Evolutionary conservation across 768 basidiomycete genomes (phyloP).

Genomic region (Dacryopinax primogenitus): DNA sequence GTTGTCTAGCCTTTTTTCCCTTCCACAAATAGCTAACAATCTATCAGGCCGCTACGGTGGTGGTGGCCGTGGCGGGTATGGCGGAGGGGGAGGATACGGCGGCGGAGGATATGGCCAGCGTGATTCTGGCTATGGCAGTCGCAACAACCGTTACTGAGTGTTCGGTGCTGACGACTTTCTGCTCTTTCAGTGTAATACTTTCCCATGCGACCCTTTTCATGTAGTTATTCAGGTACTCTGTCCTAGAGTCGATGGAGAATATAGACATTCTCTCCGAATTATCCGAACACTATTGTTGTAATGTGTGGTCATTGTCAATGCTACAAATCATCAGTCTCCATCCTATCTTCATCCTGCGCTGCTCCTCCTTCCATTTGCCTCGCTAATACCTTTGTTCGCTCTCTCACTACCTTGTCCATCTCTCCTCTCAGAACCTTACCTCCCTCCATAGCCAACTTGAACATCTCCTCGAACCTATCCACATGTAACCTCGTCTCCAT

Average conservation of each 20-base stretch:
- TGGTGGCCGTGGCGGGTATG: conserved; percentile 21
- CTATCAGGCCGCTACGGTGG: conserved; percentile 22
- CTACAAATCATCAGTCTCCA: conserved; percentile 1
- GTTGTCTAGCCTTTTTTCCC: background rate
- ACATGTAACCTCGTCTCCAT: conserved; percentile 93
- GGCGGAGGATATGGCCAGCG: conserved; percentile 16
- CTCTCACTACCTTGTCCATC: conserved; percentile 62
- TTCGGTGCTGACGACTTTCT: background rate
- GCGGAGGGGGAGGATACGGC: conserved; percentile 21
- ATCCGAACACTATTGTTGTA: background rate
- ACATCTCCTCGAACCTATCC: conserved; percentile 82
- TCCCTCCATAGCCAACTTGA: conserved; percentile 64
- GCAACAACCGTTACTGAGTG: conserved; percentile 14
- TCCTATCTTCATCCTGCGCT: background rate
- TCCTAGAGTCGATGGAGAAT: background rate
- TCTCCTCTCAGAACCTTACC: conserved; percentile 65
- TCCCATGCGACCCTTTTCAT: background rate
- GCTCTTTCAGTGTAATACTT: background rate
- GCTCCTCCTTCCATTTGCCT: conserved; percentile 39
- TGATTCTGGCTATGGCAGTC: conserved; percentile 16
- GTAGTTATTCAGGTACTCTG: background rate
- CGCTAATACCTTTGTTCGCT: conserved; percentile 49
- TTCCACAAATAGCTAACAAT: conserved; percentile 11
- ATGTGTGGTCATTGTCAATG: background rate
- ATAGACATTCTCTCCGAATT: conserved; percentile 2